phyloP scores from a whole-genome alignment of 2,329 filamentous ascomycete species.

The Fusarium continuum region DNA sequence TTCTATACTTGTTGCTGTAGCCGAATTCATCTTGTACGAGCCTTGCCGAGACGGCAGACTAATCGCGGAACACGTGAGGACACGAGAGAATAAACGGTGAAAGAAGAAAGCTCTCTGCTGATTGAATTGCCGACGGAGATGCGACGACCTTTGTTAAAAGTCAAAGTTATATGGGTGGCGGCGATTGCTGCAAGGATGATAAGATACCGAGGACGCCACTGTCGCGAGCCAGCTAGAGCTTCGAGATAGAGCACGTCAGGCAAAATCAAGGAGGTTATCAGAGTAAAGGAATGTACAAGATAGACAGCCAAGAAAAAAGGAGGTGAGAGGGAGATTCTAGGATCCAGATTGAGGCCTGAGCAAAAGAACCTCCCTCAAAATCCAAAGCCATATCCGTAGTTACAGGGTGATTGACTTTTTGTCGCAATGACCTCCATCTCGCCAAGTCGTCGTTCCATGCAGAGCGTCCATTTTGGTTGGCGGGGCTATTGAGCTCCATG shows the following conservation, averaged over 20 bases:
- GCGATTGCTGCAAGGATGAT: slow-evolving; percentile 31
- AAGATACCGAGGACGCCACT: slow-evolving; percentile 28
- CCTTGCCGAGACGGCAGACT: slow-evolving; percentile 29
- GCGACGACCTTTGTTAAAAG: slow-evolving; percentile 22
- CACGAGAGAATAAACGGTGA: background rate
- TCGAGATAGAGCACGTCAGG: slow-evolving; percentile 27
- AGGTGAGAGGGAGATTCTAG: slow-evolving; percentile 19
- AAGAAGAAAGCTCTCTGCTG: slow-evolving; percentile 1
- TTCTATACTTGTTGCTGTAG: slow-evolving; percentile 51
- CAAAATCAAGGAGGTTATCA: slow-evolving; percentile 18
- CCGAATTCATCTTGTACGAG: slow-evolving; percentile 51
- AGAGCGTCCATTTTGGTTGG: slow-evolving; percentile 16
- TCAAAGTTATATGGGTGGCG: slow-evolving; percentile 31
- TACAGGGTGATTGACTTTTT: slow-evolving; percentile 31
- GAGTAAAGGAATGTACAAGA: slow-evolving; percentile 35
- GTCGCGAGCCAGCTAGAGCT: slow-evolving; percentile 29
- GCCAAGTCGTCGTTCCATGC: slow-evolving; percentile 25
- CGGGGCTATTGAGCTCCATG: slow-evolving; percentile 18
- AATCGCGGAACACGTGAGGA: background rate
- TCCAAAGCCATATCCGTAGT: slow-evolving; percentile 8
- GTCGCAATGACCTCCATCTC: slow-evolving; percentile 29
- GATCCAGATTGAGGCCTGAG: background rate
- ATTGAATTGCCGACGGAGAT: slow-evolving; percentile 7
- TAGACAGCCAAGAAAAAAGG: slow-evolving; percentile 16
- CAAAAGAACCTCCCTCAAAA: background rate